Evolutionary conservation across 306 rosid species (phyloP).

Genomic region (Fragaria ananassa): DNA sequence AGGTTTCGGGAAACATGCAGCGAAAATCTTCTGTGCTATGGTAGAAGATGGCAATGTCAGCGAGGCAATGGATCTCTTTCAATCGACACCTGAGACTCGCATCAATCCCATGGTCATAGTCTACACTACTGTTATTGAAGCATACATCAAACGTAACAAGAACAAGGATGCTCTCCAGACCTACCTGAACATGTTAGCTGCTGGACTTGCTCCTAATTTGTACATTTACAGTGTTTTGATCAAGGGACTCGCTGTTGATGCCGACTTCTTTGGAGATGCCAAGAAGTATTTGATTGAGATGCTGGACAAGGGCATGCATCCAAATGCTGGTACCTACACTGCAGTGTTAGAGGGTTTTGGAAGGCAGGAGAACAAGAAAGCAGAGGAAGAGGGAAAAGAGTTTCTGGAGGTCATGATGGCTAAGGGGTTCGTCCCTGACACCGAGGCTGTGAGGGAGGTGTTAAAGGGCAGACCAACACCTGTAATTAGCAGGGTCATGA

Average conservation of each 20-base stretch:
- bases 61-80: conserved; percentile 55
- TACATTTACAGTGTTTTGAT: conserved; percentile 61
- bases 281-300: conserved; percentile 53
- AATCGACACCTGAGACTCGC: conserved; percentile 13
- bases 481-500: conserved; percentile 10
- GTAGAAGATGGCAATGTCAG: background rate
- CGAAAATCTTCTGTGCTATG: background rate
- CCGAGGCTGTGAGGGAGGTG: conserved; percentile 47
- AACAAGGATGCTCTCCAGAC: conserved; percentile 58
- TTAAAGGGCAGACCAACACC: conserved; percentile 15
- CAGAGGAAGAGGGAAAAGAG: conserved; percentile 42
- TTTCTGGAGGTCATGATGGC: conserved; percentile 47
- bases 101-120: conserved; percentile 62
- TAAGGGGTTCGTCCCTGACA: conserved; percentile 55
- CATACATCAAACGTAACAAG: conserved; percentile 49
- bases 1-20: background rate
- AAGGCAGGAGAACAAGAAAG: conserved; percentile 22
- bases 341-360: conserved; percentile 54
- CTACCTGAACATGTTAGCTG: conserved; percentile 57
- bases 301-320: conserved; percentile 61
- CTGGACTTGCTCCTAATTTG: conserved; percentile 60
- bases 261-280: conserved; percentile 42
- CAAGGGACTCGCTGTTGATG: conserved; percentile 43
- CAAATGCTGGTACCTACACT: conserved; percentile 51
- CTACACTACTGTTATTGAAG: conserved; percentile 57